A percentile compares a stretch with the other conserved stretches of the same genome.
These are phyloP conservation scores for Mortierella sp. DNA, from an alignment of 371 early-diverging fungal species.

Conservation along the genomic window DNA sequence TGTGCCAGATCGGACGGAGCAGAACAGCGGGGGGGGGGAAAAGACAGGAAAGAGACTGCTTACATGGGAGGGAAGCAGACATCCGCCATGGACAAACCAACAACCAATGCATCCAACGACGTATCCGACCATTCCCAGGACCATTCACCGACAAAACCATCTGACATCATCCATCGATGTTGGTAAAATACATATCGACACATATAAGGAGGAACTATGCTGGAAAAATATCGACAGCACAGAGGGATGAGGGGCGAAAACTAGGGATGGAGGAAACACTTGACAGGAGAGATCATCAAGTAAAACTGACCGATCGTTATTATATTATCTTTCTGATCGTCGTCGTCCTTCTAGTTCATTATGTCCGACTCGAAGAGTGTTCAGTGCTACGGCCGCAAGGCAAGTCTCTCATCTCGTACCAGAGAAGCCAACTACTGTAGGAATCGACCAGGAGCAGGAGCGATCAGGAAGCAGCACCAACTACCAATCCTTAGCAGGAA, in stretches of 20 bases:
- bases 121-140: constrained; percentile 1
- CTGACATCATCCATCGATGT: constrained; percentile 4
- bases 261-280: neutral
- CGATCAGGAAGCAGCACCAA: constrained; percentile 4
- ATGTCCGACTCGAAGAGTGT: constrained; percentile 60
- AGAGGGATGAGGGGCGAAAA: neutral
- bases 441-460: neutral
- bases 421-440: neutral
- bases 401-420: constrained; percentile 37
- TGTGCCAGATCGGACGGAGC: neutral
- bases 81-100: constrained; percentile 2
- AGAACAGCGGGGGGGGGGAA: neutral
- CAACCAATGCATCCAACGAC: constrained; percentile 17
- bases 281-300: neutral
- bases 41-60: constrained; percentile 8
- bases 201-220: neutral
- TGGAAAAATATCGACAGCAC: neutral
- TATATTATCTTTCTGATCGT: neutral
- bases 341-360: constrained; percentile 31
- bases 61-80: neutral
- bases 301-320: constrained; percentile 11
- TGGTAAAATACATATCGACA: neutral
- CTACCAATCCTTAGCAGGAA: neutral
- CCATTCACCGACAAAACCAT: constrained; percentile 7
- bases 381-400: constrained; percentile 61